Evolutionary conservation across 2,329 filamentous ascomycete genomes (phyloP).

Genomic region (Penicillium decumbens): DNA sequence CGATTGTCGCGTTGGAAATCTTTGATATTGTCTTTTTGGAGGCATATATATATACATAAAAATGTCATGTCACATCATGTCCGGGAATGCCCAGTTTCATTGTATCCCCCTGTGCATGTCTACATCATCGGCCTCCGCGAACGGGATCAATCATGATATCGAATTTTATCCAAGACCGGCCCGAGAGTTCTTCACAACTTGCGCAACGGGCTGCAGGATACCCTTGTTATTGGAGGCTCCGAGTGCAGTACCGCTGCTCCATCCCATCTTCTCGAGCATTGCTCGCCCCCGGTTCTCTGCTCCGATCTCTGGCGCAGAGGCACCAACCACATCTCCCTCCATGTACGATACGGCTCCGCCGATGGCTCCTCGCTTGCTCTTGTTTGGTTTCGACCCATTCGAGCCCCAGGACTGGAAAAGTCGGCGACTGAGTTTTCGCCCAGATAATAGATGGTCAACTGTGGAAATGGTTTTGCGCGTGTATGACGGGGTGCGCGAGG

Average conservation of each 20-base stretch:
- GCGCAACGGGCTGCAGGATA: slow-evolving; percentile 76
- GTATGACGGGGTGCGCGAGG: slow-evolving; percentile 59
- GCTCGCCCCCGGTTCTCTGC: slow-evolving; percentile 75
- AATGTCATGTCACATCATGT: neutral
- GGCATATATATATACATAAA: neutral
- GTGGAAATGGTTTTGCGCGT: slow-evolving; percentile 52
- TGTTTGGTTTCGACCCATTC: slow-evolving; percentile 17
- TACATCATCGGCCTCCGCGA: neutral
- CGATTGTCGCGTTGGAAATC: neutral
- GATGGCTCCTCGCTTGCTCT: slow-evolving; percentile 35
- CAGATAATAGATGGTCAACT: slow-evolving; percentile 39
- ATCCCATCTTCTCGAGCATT: slow-evolving; percentile 97
- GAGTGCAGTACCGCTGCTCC: slow-evolving; percentile 79
- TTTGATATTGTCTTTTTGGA: neutral
- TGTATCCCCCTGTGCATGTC: neutral
- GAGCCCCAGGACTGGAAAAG: slow-evolving; percentile 24
- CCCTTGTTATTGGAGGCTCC: slow-evolving; percentile 81
- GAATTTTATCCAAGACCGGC: slow-evolving; percentile 63
- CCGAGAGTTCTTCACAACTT: slow-evolving; percentile 81
- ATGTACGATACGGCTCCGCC: slow-evolving; percentile 56
- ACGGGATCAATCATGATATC: neutral
- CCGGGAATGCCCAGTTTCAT: neutral
- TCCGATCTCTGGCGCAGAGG: slow-evolving; percentile 75
- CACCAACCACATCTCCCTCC: slow-evolving; percentile 86
- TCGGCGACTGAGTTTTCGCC: slow-evolving; percentile 29